Evolutionary conservation across 164 flowering plant species (phyloP), one percentile per base, ranked within the genome.

Genomic region (Akebia trifoliata): DNA sequence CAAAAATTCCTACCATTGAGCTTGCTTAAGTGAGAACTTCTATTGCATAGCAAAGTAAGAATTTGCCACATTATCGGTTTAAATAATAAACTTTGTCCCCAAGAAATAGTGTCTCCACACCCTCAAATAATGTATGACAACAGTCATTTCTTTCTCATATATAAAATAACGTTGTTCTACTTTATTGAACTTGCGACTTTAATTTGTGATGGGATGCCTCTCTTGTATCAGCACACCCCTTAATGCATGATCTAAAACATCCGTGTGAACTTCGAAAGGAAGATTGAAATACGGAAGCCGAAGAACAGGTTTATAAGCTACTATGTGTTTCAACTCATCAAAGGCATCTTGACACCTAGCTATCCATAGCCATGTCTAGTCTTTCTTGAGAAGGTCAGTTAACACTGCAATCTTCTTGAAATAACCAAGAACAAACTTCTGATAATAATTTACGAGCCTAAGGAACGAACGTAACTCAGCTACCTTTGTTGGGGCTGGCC

Each of bases 101-200:
- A 63, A n/a, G n/a, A n/a, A n/a, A n/a, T n/a, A n/a, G n/a, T n/a
- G n/a, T n/a, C n/a, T n/a, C n/a, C n/a, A n/a, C 32, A 18, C 30
- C 3, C 54, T 47, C 24, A 28, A 12, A 8, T 37, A 62, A 10
- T 40, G 32, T 8, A 57, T 20, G 2, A 52, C 12, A 4, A 9
- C 46, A 32, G 35, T 35, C 36, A 29, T 54, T 32, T 25, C 30
- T 36, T 46, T 54, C 54, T 56, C 42, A 34, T 46, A 28, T 49
- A 28, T 10, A 6, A 28, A 26, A 26, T 57, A 44, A 8, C 26
- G 22, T 15, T 10, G 4, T 20, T 57, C 38, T 4, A 35, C 28
- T 9, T 57, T 50, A 17, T 57, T 28, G 4, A 57, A 22, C 34
- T 42, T 57, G 8, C 50, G 4, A 18, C 60, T 43, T 32, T 57